Conservation (phyloP, 2,329 filamentous ascomycete species). For the Byssothecium circinans region DNA sequence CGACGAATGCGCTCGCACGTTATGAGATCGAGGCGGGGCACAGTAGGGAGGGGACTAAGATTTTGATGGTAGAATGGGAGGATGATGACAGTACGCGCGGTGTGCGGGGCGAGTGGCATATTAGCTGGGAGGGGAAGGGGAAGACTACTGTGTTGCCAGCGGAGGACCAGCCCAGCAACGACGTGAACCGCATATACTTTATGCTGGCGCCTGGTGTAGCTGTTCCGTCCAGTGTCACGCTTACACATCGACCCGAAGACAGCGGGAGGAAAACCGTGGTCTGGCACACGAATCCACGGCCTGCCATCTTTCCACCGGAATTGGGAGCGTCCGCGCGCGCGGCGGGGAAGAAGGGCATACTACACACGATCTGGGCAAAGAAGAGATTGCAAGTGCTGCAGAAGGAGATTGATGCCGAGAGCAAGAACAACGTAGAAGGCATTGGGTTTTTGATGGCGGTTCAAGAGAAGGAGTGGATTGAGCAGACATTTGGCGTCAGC, state of each 20-base stretch:
- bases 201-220: slow-evolving; percentile 71
- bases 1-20: slow-evolving; percentile 68
- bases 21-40: slow-evolving; percentile 83
- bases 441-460: slow-evolving; percentile 82
- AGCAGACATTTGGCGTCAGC: slow-evolving; percentile 72
- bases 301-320: slow-evolving; percentile 81
- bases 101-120: slow-evolving; percentile 66
- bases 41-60: slow-evolving; percentile 83
- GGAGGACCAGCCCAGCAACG: slow-evolving; percentile 56
- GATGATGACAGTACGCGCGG: slow-evolving; percentile 57
- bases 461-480: slow-evolving; percentile 83
- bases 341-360: slow-evolving; percentile 74
- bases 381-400: slow-evolving; percentile 74
- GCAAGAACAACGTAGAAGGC: slow-evolving; percentile 74
- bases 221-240: slow-evolving; percentile 71
- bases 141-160: slow-evolving; percentile 73
- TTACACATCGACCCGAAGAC: slow-evolving; percentile 57
- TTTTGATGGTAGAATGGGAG: slow-evolving; percentile 92
- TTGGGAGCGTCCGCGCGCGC: slow-evolving; percentile 67
- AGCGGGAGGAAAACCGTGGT: slow-evolving; percentile 47
- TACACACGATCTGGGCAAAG: slow-evolving; percentile 91
- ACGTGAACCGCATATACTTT: slow-evolving; percentile 72
- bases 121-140: slow-evolving; percentile 79
- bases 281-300: slow-evolving; percentile 74
- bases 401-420: slow-evolving; percentile 74